phyloP scores from a whole-genome alignment of 352 stramenopile genomes.

The Phytophthora hibernalis region DNA sequence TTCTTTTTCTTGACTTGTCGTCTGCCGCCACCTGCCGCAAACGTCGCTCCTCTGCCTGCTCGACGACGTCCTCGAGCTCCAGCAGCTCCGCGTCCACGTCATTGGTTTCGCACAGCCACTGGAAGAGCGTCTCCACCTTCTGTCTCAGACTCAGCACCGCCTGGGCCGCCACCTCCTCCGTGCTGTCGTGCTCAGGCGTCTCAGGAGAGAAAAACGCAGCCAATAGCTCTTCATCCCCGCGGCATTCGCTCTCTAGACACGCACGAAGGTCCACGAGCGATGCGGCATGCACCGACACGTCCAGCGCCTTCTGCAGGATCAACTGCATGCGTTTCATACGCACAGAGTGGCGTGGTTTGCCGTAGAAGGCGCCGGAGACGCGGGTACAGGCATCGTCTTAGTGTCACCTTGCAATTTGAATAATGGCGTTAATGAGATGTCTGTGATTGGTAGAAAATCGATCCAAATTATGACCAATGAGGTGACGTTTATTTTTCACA shows the following conservation, averaged over 20 bases:
- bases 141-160: slow-evolving; percentile 60
- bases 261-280: slow-evolving; percentile 54
- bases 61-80: slow-evolving; percentile 55
- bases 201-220: slow-evolving; percentile 53
- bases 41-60: slow-evolving; percentile 48
- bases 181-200: slow-evolving; percentile 31
- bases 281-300: slow-evolving; percentile 61
- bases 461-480: slow-evolving; percentile 16
- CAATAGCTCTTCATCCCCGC: slow-evolving; percentile 57
- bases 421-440: background rate
- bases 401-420: slow-evolving; percentile 17
- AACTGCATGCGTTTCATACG: slow-evolving; percentile 67
- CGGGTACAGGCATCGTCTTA: slow-evolving; percentile 10
- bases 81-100: slow-evolving; percentile 57
- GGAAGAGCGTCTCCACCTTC: slow-evolving; percentile 63
- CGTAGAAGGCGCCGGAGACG: slow-evolving; percentile 25
- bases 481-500: background rate
- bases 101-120: slow-evolving; percentile 58
- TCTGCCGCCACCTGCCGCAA: slow-evolving; percentile 35
- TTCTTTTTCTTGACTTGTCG: slow-evolving; percentile 18
- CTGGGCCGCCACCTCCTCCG: slow-evolving; percentile 58
- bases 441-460: background rate
- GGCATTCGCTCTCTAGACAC: slow-evolving; percentile 61
- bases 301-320: slow-evolving; percentile 72
- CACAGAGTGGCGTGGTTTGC: slow-evolving; percentile 29